Evolutionary conservation across 495 filamentous ascomycete genomes (phyloP).

Genomic region (Penicillium malachiteum): DNA sequence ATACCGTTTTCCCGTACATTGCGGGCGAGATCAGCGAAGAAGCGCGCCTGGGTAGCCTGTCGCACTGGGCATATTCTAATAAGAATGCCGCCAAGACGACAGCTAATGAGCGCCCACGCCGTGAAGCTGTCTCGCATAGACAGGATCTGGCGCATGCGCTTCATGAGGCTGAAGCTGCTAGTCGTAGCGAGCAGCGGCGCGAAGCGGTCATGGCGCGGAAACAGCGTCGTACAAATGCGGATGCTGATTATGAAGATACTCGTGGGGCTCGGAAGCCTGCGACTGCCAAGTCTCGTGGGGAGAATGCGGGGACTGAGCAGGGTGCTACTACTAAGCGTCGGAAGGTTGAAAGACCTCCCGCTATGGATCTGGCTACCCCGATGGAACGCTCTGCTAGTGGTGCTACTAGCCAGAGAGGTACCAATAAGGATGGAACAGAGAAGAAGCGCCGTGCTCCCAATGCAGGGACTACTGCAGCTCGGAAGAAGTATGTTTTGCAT

Average conservation of each 20-base stretch:
- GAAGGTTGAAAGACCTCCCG: slow-evolving; percentile 66
- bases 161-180: slow-evolving; percentile 72
- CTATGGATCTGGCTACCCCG: slow-evolving; percentile 49
- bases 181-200: slow-evolving; percentile 76
- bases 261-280: slow-evolving; percentile 56
- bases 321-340: slow-evolving; percentile 62
- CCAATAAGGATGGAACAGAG: slow-evolving; percentile 61
- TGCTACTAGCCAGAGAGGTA: slow-evolving; percentile 39
- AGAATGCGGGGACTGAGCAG: slow-evolving; percentile 47
- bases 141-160: slow-evolving; percentile 55
- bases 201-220: slow-evolving; percentile 76
- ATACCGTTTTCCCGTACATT: slow-evolving; percentile 79
- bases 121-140: slow-evolving; percentile 71
- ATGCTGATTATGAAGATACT: slow-evolving; percentile 77
- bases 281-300: slow-evolving; percentile 58
- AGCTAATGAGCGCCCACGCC: slow-evolving; percentile 66
- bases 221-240: slow-evolving; percentile 61
- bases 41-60: slow-evolving; percentile 83
- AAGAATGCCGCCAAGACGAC: slow-evolving; percentile 65
- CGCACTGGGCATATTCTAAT: slow-evolving; percentile 94
- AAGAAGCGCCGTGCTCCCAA: slow-evolving; percentile 71
- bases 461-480: slow-evolving; percentile 55
- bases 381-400: slow-evolving; percentile 73
- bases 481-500: slow-evolving; percentile 63
- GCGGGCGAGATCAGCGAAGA: slow-evolving; percentile 90